Conservation (phyloP, 345 rosid species). For the Melaleuca alternifolia region DNA sequence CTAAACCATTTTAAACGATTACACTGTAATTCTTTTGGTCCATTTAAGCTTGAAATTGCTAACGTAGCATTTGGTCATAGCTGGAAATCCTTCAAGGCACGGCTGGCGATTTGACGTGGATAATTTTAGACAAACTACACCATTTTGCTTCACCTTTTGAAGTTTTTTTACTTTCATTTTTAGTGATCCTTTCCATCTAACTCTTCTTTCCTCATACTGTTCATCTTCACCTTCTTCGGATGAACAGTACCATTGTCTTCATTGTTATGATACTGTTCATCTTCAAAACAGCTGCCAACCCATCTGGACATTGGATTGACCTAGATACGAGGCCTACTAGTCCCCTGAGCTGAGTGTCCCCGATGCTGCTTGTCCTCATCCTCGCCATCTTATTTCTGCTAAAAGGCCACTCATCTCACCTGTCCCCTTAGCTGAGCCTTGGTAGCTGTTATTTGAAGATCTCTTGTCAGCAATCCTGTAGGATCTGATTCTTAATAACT, state of each 20-base stretch:
- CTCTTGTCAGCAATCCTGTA: not conserved
- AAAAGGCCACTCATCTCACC: not conserved
- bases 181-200: not conserved
- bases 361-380: not conserved
- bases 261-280: not conserved
- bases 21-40: not conserved
- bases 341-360: not conserved
- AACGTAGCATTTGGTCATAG: not conserved
- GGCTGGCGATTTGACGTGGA: not conserved
- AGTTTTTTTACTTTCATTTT: not conserved
- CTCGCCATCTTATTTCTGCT: not conserved
- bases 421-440: not conserved
- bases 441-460: not conserved
- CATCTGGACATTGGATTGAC: not conserved
- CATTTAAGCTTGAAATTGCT: not conserved
- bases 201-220: not conserved
- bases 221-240: not conserved
- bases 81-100: not conserved
- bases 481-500: not conserved
- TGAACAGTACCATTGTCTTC: not conserved
- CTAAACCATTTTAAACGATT: not conserved
- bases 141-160: not conserved
- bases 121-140: not conserved
- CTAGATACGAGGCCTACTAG: not conserved
- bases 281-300: not conserved